phyloP scores from a whole-genome alignment of 495 filamentous ascomycete genomes.

The Podospora didyma region DNA sequence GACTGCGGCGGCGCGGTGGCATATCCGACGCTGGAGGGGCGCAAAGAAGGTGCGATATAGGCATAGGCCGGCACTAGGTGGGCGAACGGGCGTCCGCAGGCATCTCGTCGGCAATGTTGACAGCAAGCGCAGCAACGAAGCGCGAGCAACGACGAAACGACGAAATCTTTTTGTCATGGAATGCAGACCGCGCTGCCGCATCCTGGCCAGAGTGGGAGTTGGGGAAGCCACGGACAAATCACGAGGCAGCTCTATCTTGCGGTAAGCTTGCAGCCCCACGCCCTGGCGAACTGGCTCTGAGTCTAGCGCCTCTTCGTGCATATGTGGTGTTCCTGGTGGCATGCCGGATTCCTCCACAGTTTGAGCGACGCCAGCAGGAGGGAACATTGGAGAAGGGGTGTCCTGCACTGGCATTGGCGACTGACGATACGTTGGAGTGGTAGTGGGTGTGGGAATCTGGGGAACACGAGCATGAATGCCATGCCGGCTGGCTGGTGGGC shows the following conservation, averaged over 20 bases:
- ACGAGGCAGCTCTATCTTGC: conserved; percentile 16
- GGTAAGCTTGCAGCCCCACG: conserved; percentile 25
- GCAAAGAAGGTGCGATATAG: neutral
- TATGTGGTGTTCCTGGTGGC: conserved; percentile 20
- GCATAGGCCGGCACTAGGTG: neutral
- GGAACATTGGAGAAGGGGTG: no score
- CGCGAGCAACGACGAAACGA: conserved; percentile 6
- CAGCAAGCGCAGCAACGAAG: neutral
- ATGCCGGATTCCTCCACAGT: neutral
- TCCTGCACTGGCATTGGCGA: neutral
- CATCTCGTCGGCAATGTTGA: neutral
- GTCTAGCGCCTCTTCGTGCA: conserved; percentile 18
- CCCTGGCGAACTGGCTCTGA: conserved; percentile 13
- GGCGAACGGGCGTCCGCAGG: neutral
- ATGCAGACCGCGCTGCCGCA: conserved; percentile 21
- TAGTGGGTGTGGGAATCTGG: neutral
- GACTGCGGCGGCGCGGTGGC: neutral
- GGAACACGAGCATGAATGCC: neutral
- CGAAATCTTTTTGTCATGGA: conserved; percentile 35
- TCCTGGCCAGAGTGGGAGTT: conserved; percentile 31
- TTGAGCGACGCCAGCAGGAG: no score
- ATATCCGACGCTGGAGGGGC: neutral
- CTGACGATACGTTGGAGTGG: neutral
- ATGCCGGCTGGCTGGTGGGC: neutral
- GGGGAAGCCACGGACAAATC: conserved; percentile 34